phyloP scores from a whole-genome alignment of 2,329 filamentous ascomycete species.

The Aspergillus cejpii region DNA sequence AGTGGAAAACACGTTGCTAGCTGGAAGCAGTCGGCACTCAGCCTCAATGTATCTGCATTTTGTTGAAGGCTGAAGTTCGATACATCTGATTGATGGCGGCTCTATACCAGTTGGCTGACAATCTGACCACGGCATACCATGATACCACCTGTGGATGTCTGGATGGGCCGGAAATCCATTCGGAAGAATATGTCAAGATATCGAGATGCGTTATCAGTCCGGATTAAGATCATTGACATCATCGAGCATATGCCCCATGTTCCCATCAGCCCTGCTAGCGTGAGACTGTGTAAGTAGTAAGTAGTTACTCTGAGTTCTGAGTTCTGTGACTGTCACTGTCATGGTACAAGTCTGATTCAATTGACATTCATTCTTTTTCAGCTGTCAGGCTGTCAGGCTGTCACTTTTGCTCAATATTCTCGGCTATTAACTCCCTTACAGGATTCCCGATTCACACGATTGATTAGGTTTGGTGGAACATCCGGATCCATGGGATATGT shows the following conservation, averaged over 20 bases:
- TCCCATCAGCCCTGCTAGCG: background rate
- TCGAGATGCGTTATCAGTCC: conserved; percentile 1
- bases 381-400: no score
- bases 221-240: conserved; percentile 10
- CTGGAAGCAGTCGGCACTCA: background rate
- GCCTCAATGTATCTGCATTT: no score
- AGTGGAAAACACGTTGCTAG: background rate
- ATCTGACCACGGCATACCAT: background rate
- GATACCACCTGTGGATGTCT: background rate
- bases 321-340: no score
- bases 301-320: no score
- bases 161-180: conserved; percentile 5
- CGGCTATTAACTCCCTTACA: background rate
- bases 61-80: background rate
- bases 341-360: no score
- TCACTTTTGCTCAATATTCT: conserved; percentile 2
- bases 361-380: no score
- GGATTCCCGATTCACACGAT: conserved; percentile 1
- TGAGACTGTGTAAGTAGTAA: background rate
- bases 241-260: conserved; percentile 1
- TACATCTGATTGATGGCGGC: background rate
- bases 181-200: background rate
- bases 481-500: conserved; percentile 15
- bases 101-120: background rate
- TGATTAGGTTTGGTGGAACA: conserved; percentile 18